Percentiles rank a stretch among this genome's conserved stretches.
phyloP scores from a whole-genome alignment of 345 rosid genomes.

The Bruguiera sexangula region DNA sequence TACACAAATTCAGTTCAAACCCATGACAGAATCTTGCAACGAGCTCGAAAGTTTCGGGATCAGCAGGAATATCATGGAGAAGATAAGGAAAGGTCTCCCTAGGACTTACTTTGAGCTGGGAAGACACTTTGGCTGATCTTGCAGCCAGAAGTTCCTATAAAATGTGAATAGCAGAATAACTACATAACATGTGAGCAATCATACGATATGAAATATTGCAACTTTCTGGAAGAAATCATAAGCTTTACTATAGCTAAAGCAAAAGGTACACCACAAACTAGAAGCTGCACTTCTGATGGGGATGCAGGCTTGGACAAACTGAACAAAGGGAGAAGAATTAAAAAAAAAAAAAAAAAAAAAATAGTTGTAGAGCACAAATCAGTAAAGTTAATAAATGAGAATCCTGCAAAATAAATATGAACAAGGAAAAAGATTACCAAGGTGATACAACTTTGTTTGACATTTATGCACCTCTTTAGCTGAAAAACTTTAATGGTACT shows the following conservation, averaged over 20 bases:
- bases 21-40: conserved; percentile 73
- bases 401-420: background rate
- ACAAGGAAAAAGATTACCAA: conserved; percentile 10
- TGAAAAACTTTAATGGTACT: background rate
- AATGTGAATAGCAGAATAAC: background rate
- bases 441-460: conserved; percentile 12
- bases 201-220: background rate
- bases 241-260: conserved; percentile 40
- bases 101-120: conserved; percentile 37
- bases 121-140: conserved; percentile 58
- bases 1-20: conserved; percentile 35
- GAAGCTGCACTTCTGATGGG: conserved; percentile 34
- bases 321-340: background rate
- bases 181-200: background rate
- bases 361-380: no score
- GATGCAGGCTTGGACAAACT: conserved; percentile 39
- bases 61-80: conserved; percentile 49
- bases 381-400: no score
- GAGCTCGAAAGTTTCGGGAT: conserved; percentile 53
- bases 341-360: background rate
- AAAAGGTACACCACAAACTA: conserved; percentile 40
- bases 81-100: conserved; percentile 30
- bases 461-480: conserved; percentile 9
- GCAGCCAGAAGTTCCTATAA: conserved; percentile 55
- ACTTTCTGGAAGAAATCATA: background rate